A percentile compares a stretch with the other conserved stretches of the same genome.
These are phyloP conservation scores for Colletotrichum nymphaeae DNA, from an alignment of 2,329 filamentous ascomycete genomes.

Conservation along the genomic window DNA sequence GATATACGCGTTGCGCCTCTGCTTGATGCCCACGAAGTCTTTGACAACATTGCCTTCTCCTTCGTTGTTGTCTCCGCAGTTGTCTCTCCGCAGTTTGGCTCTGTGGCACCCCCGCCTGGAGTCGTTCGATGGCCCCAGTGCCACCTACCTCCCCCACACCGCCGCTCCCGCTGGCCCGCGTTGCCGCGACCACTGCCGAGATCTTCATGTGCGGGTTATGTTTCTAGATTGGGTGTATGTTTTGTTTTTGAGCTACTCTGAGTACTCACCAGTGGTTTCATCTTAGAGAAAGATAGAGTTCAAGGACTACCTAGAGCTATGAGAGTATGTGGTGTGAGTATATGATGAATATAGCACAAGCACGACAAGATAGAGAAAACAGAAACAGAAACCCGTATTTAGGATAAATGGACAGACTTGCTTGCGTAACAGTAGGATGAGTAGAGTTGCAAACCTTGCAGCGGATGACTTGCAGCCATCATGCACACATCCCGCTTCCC, in stretches of 20 bases:
- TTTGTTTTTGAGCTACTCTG: neutral
- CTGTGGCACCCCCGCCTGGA: neutral
- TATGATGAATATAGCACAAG: neutral
- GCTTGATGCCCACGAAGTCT: neutral
- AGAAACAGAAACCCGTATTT: neutral
- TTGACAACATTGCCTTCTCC: neutral
- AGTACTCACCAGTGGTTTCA: neutral
- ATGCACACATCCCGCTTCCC: neutral
- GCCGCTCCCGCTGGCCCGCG: slow-evolving; percentile 7
- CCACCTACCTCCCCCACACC: neutral
- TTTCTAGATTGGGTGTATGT: neutral
- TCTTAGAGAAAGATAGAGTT: neutral
- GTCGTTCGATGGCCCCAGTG: neutral
- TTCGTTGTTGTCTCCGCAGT: neutral
- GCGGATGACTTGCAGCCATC: slow-evolving; percentile 1
- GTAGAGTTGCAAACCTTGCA: neutral
- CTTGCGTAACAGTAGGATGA: neutral
- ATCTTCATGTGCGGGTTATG: neutral
- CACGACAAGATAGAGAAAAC: neutral
- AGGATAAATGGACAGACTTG: neutral
- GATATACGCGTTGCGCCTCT: neutral
- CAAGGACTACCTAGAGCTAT: neutral
- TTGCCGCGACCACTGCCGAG: neutral
- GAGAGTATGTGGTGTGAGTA: neutral
- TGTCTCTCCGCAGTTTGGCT: neutral